Percentiles rank a stretch among this genome's conserved stretches.
These are phyloP conservation scores for Boeremia lycopersici DNA, from an alignment of 2,329 filamentous ascomycete genomes.

Conservation along the genomic window DNA sequence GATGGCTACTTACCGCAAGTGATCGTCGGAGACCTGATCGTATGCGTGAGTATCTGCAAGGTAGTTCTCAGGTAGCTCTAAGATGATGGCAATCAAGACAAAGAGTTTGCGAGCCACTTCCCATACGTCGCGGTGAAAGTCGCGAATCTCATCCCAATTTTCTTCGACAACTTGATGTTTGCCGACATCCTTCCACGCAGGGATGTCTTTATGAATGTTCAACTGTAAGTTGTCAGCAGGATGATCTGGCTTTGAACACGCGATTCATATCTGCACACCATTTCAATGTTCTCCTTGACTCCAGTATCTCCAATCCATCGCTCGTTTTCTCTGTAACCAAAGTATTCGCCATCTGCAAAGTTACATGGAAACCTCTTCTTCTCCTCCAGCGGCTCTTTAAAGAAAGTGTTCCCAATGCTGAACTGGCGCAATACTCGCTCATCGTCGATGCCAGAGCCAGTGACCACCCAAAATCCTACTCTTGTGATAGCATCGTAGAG, in stretches of 20 bases:
- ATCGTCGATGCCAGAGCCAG: conserved; percentile 25
- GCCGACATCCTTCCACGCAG: conserved; percentile 13
- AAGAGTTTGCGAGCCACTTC: conserved; percentile 53
- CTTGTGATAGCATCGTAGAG: conserved; percentile 26
- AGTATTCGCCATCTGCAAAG: conserved; percentile 24
- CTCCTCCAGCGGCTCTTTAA: conserved; percentile 21
- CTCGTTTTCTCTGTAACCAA: conserved; percentile 23
- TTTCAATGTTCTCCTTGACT: conserved; percentile 48
- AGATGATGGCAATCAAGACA: conserved; percentile 41
- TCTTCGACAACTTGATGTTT: conserved; percentile 16
- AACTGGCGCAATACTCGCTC: conserved; percentile 24
- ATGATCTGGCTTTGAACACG: not conserved
- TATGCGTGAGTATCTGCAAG: conserved; percentile 25
- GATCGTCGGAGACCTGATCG: conserved; percentile 21
- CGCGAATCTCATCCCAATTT: conserved; percentile 21
- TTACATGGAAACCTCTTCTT: conserved; percentile 23
- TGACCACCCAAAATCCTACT: conserved; percentile 32
- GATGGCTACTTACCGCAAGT: conserved; percentile 12
- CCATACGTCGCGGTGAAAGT: conserved; percentile 33
- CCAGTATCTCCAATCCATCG: conserved; percentile 48
- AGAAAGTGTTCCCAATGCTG: conserved; percentile 24
- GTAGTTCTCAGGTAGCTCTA: conserved; percentile 25
- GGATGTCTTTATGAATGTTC: conserved; percentile 25
- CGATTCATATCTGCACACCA: conserved; percentile 15
- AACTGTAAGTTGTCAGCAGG: conserved; percentile 11